phyloP scores from a whole-genome alignment of 495 filamentous ascomycete species.

The Niebla homalea region DNA sequence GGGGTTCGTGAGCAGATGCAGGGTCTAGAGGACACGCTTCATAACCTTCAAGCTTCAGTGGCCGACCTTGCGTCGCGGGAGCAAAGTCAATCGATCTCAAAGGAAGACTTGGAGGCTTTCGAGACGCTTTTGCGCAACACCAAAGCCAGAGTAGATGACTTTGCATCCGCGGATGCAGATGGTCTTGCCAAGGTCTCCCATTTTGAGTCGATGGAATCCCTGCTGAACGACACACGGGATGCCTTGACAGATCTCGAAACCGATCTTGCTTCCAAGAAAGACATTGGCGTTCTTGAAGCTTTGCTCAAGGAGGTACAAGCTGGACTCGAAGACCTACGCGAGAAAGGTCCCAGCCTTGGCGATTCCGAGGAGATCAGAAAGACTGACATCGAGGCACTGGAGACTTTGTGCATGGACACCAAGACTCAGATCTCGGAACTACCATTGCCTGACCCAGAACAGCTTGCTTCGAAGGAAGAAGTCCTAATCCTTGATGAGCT shows the following conservation, averaged over 20 bases:
- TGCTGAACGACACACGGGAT: slow-evolving; percentile 59
- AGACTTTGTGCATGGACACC: slow-evolving; percentile 64
- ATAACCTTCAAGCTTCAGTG: slow-evolving; percentile 46
- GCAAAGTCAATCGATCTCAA: slow-evolving; percentile 32
- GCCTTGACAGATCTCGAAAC: slow-evolving; percentile 47
- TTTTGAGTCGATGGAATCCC: slow-evolving; percentile 54
- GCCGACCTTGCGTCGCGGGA: slow-evolving; percentile 31
- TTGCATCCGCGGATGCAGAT: slow-evolving; percentile 48
- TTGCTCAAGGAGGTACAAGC: slow-evolving; percentile 62
- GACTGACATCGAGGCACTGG: slow-evolving; percentile 63
- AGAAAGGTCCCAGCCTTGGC: slow-evolving; percentile 43
- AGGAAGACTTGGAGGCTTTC: slow-evolving; percentile 75
- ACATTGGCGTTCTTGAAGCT: slow-evolving; percentile 59
- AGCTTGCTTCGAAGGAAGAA: slow-evolving; percentile 46
- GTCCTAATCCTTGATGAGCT: slow-evolving; percentile 52
- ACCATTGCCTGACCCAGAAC: slow-evolving; percentile 49
- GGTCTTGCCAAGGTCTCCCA: slow-evolving; percentile 60
- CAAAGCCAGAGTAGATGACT: slow-evolving; percentile 68
- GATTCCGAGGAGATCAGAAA: slow-evolving; percentile 57
- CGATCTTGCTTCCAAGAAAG: slow-evolving; percentile 56
- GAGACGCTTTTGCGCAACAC: slow-evolving; percentile 76
- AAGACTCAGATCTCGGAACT: slow-evolving; percentile 63
- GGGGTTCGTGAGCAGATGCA: slow-evolving; percentile 48
- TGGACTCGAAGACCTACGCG: slow-evolving; percentile 66
- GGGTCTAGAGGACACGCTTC: slow-evolving; percentile 41